Percentiles rank a stretch among this genome's conserved stretches.
These are phyloP conservation scores for Citrus glauca DNA, from an alignment of 345 rosid species.

Conservation along the genomic window DNA sequence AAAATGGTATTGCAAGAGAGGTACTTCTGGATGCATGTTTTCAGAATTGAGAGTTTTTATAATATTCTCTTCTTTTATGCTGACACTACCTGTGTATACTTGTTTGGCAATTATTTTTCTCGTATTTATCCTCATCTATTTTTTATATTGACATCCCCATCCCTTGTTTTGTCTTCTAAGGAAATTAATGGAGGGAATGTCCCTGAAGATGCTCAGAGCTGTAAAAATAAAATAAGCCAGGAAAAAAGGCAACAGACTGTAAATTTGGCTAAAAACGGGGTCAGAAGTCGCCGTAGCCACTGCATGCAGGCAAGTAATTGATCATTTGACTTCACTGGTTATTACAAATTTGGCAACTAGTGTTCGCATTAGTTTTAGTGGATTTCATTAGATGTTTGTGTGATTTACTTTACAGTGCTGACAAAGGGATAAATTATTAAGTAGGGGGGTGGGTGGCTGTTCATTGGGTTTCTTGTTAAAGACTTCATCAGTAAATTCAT, in stretches of 20 bases:
- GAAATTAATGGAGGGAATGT: constrained; percentile 28
- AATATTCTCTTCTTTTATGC: not conserved
- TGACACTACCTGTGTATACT: not conserved
- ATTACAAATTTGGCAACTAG: not conserved
- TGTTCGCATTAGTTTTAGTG: not conserved
- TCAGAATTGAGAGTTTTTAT: not conserved
- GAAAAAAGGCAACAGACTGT: constrained; percentile 59
- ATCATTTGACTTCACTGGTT: not conserved
- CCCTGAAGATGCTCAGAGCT: constrained; percentile 24
- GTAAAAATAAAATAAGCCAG: constrained; percentile 26
- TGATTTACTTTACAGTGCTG: not conserved
- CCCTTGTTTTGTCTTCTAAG: constrained; percentile 23
- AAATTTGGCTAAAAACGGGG: constrained; percentile 55
- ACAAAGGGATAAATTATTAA: not conserved
- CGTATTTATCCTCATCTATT: not conserved
- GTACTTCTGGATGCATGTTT: constrained; percentile 27
- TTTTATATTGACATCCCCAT: not conserved
- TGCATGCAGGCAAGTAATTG: constrained; percentile 61
- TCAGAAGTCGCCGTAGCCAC: constrained; percentile 74
- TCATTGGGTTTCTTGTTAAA: not conserved
- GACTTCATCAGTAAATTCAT: not conserved
- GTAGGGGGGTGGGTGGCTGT: not conserved
- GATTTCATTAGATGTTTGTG: not conserved
- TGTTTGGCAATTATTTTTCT: not conserved
- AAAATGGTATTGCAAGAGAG: constrained; percentile 36